These are phyloP conservation scores for Fragaria nilgerrensis DNA, from an alignment of 306 rosid genomes.

Conservation along the genomic window DNA sequence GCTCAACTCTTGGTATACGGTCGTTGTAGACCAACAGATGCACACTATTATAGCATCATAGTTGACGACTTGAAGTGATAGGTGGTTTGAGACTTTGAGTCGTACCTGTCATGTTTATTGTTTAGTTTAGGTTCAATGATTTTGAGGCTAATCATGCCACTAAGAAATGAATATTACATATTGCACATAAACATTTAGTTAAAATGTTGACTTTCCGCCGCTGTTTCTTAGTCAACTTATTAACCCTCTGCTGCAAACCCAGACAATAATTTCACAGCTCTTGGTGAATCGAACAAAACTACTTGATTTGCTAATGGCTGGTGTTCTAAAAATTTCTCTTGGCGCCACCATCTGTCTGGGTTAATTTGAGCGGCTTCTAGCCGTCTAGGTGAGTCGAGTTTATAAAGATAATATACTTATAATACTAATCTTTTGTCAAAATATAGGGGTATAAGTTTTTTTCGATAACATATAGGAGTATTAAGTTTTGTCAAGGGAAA, in stretches of 20 bases:
- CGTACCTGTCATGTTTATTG: neutral
- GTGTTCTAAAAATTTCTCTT: neutral
- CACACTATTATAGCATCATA: neutral
- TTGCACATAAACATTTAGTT: constrained; percentile 25
- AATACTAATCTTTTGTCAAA: no score
- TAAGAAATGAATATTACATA: constrained; percentile 28
- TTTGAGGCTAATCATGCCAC: neutral
- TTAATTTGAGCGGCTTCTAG: no score
- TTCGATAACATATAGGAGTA: no score
- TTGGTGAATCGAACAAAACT: neutral
- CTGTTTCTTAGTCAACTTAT: constrained; percentile 11
- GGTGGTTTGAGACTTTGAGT: neutral
- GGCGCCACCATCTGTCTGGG: no score
- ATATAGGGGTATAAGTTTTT: no score
- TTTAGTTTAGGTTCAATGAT: constrained; percentile 2
- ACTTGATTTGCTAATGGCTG: neutral
- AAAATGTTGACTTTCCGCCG: constrained; percentile 22
- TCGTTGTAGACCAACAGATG: neutral
- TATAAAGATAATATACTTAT: no score
- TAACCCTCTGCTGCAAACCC: constrained; percentile 9
- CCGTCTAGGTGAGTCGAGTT: no score
- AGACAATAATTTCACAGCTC: neutral
- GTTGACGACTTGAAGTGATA: neutral
- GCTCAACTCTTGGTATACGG: neutral
- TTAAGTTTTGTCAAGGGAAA: no score